Conservation (phyloP, 306 rosid genomes). For the Pyrus betulifolia region DNA sequence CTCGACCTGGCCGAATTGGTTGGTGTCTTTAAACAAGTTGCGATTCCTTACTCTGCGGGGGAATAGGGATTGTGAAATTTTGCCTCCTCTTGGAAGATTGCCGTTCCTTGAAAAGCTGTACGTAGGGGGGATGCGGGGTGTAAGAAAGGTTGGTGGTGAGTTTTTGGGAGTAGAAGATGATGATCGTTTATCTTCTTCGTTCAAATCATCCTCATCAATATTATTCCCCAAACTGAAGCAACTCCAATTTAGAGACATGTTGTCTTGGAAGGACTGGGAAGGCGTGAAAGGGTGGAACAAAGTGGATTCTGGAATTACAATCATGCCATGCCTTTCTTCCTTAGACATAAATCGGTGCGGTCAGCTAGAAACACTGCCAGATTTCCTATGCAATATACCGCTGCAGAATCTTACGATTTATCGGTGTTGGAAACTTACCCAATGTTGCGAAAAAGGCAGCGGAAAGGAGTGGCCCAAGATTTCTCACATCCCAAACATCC, state of each 20-base stretch:
- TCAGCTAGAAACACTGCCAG: no score
- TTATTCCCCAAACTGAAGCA: not conserved
- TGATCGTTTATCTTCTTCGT: no score
- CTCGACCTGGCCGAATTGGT: not conserved
- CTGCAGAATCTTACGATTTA: no score
- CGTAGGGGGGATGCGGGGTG: no score
- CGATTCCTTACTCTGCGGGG: not conserved
- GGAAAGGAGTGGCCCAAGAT: not conserved
- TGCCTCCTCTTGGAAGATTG: not conserved
- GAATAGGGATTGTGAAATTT: not conserved
- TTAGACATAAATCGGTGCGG: fast-evolving
- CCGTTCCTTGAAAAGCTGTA: not conserved
- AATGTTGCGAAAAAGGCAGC: not conserved
- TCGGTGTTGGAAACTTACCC: not conserved
- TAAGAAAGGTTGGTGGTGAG: no score
- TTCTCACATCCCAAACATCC: not conserved
- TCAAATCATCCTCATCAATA: not conserved
- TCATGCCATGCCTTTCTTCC: not conserved
- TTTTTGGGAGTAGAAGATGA: no score
- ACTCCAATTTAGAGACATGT: not conserved
- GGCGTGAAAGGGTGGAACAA: not conserved
- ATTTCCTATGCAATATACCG: no score
- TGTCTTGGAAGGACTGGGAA: not conserved
- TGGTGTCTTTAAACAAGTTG: not conserved
- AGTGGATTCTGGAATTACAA: not conserved